Evolutionary conservation across 177 flowering plant genomes (phyloP).

Genomic region (Vitis hybrid): DNA sequence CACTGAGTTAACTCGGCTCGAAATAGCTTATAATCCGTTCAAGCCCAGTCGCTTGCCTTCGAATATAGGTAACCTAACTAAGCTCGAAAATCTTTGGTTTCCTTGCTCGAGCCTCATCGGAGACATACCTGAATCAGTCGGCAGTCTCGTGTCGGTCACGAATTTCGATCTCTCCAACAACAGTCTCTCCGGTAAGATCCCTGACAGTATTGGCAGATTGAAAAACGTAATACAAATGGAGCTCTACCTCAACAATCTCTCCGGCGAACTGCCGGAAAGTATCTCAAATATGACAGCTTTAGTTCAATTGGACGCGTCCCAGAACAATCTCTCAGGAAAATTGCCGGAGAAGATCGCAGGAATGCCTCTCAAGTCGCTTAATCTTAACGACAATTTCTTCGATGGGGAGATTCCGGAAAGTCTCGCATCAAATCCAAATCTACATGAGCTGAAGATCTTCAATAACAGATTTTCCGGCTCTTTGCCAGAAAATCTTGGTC

Average conservation of each 20-base stretch:
- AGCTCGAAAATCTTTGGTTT: slow-evolving; percentile 46
- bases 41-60: slow-evolving; percentile 40
- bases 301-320: slow-evolving; percentile 48
- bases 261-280: slow-evolving; percentile 60
- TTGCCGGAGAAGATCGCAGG: slow-evolving; percentile 51
- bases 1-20: slow-evolving; percentile 37
- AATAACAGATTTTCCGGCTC: slow-evolving; percentile 62
- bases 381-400: slow-evolving; percentile 55
- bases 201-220: slow-evolving; percentile 41
- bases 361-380: slow-evolving; percentile 38
- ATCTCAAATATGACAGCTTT: slow-evolving; percentile 43
- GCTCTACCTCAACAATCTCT: slow-evolving; percentile 41
- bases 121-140: slow-evolving; percentile 52
- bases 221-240: slow-evolving; percentile 36
- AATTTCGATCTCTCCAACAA: slow-evolving; percentile 53
- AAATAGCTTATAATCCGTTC: slow-evolving; percentile 45
- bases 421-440: slow-evolving; percentile 40
- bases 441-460: slow-evolving; percentile 51
- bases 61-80: slow-evolving; percentile 50
- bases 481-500: slow-evolving; percentile 56
- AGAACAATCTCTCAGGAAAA: slow-evolving; percentile 56
- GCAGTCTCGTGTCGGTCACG: slow-evolving; percentile 29
- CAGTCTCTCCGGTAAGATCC: slow-evolving; percentile 49
- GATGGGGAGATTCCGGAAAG: slow-evolving; percentile 51
- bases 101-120: slow-evolving; percentile 42